These are phyloP conservation scores for Geotrichum ghanense DNA, from an alignment of 805 yeast genomes.

Conservation along the genomic window DNA sequence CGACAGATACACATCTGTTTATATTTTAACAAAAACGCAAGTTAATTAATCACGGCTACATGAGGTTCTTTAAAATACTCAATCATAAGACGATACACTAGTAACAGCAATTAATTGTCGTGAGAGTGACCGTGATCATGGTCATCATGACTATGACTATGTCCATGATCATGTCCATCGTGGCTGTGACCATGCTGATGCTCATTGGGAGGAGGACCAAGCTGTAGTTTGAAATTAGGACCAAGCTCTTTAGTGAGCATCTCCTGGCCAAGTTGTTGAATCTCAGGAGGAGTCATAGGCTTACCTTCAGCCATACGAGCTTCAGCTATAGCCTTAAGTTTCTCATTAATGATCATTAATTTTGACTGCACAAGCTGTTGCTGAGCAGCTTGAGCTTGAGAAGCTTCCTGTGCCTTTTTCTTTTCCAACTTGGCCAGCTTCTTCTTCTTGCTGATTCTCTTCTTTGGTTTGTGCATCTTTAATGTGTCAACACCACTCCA, in stretches of 20 bases:
- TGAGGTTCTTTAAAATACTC: too few species aligned
- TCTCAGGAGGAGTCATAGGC: background rate
- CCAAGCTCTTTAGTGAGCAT: conserved; percentile 1
- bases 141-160: background rate
- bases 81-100: too few species aligned
- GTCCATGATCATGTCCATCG: background rate
- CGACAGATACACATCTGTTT: too few species aligned
- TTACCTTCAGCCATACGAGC: background rate
- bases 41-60: too few species aligned
- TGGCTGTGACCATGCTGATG: background rate
- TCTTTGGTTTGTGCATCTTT: conserved; percentile 11
- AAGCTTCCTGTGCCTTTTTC: conserved; percentile 7
- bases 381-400: conserved; percentile 5
- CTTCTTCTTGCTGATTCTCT: conserved; percentile 14
- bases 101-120: too few species aligned
- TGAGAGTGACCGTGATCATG: background rate
- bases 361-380: background rate
- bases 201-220: background rate
- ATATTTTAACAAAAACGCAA: too few species aligned
- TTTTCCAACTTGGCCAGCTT: conserved; percentile 8
- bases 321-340: conserved; percentile 1
- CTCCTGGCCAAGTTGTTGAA: background rate
- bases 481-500: conserved; percentile 45
- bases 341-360: background rate
- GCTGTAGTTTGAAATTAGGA: background rate